phyloP scores from a whole-genome alignment of 805 yeast species.

The Yarrowia bubula region DNA sequence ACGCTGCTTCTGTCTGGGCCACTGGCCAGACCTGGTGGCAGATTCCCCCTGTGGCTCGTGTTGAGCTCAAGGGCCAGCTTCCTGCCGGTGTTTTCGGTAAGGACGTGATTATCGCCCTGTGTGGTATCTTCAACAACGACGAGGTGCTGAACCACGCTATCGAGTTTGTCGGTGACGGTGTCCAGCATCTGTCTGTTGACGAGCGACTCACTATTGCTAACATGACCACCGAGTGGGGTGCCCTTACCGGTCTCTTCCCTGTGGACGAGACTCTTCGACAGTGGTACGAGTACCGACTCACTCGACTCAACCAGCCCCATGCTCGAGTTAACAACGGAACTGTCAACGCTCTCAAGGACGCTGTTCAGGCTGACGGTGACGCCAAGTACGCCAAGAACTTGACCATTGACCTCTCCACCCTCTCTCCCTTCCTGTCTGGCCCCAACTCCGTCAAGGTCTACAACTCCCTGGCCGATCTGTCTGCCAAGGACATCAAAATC shows the following conservation, averaged over 20 bases:
- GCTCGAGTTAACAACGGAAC: constrained; percentile 73
- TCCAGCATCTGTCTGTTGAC: constrained; percentile 68
- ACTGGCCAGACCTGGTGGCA: constrained; percentile 99
- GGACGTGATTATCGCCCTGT: constrained; percentile 92
- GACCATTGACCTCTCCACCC: constrained; percentile 70
- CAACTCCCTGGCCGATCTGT: constrained; percentile 69
- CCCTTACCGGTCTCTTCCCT: constrained; percentile 95
- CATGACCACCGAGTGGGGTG: constrained; percentile 99
- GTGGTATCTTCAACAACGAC: constrained; percentile 88
- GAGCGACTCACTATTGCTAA: constrained; percentile 90
- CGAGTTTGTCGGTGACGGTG: constrained; percentile 84
- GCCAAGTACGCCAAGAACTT: constrained; percentile 88
- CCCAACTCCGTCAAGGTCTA: constrained; percentile 96
- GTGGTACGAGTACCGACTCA: constrained; percentile 70
- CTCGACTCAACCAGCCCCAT: constrained; percentile 64
- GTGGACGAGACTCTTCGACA: constrained; percentile 74
- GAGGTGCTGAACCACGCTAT: constrained; percentile 92
- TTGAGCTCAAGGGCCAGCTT: constrained; percentile 75
- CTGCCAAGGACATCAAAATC: constrained; percentile 69
- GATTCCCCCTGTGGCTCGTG: constrained; percentile 97
- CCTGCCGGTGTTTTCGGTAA: constrained; percentile 92
- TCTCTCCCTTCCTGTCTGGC: constrained; percentile 89
- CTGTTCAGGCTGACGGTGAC: constrained; percentile 62
- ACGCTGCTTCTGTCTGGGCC: constrained; percentile 99
- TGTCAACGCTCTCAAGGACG: constrained; percentile 51